phyloP scores from a whole-genome alignment of 805 yeast genomes.

The Ascoidea asiatica region DNA sequence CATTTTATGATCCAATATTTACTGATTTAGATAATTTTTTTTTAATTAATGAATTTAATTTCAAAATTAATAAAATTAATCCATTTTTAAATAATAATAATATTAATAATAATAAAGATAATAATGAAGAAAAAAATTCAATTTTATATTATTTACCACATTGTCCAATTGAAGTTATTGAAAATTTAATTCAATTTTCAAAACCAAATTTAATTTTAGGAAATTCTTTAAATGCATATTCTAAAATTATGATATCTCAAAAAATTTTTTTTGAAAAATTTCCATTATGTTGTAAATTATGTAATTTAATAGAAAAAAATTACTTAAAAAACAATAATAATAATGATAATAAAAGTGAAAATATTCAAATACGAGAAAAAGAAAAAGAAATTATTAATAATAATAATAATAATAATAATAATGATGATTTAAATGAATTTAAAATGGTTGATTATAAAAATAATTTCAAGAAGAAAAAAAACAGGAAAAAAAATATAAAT shows the following conservation, averaged over 20 bases:
- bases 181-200: background rate
- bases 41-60: conserved; percentile 9
- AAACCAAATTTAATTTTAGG: conserved; percentile 2
- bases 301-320: background rate
- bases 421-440: background rate
- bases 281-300: background rate
- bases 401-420: background rate
- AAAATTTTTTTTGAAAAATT: background rate
- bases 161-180: conserved; percentile 2
- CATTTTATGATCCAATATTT: conserved; percentile 27
- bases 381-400: background rate
- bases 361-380: background rate
- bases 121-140: background rate
- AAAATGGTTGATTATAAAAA: background rate
- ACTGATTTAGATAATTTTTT: conserved; percentile 16
- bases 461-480: background rate
- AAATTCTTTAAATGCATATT: conserved; percentile 1
- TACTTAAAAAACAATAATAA: background rate
- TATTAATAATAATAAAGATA: too few species aligned
- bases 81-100: background rate
- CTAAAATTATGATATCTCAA: background rate
- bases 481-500: background rate
- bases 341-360: background rate
- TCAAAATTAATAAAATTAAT: conserved; percentile 8
- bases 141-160: conserved; percentile 4